Conservation (phyloP, 108 stramenopile genomes). For the Ochromonas danica region DNA sequence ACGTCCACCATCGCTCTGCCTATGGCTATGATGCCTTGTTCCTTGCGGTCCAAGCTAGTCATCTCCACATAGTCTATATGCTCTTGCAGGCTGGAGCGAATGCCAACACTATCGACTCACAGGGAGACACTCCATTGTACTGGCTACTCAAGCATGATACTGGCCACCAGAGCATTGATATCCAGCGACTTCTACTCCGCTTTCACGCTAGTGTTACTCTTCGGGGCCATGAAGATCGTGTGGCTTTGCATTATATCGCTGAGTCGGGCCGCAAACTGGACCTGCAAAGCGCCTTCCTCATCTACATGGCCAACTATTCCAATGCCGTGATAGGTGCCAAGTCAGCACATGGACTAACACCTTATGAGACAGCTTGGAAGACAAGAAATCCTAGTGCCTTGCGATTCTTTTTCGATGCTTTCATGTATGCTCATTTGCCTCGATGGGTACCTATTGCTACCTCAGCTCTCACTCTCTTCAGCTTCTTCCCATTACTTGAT, state of each 20-base stretch:
- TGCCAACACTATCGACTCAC: slow-evolving; percentile 2
- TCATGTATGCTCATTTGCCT: background rate
- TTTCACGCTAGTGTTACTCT: background rate
- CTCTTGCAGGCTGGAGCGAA: background rate
- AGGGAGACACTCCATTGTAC: slow-evolving; percentile 2
- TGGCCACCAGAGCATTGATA: background rate
- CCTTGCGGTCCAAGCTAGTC: background rate
- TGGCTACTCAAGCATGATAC: slow-evolving; percentile 2
- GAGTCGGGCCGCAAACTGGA: background rate
- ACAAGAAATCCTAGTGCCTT: too few relatives aligned
- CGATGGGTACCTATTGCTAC: background rate
- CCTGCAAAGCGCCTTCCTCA: background rate
- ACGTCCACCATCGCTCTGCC: background rate
- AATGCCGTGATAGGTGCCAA: background rate
- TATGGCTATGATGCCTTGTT: background rate
- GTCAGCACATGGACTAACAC: background rate
- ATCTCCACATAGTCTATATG: background rate
- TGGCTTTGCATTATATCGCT: background rate
- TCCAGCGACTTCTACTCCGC: background rate
- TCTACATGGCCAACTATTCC: background rate
- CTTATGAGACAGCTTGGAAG: too few relatives aligned
- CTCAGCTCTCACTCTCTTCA: background rate
- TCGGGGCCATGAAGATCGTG: background rate
- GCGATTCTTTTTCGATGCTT: background rate
- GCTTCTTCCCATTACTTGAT: background rate